Percentiles rank a stretch among this genome's conserved stretches.
Conservation (phyloP, 2,329 filamentous ascomycete genomes). For the Trichoderma cornu-damae region DNA sequence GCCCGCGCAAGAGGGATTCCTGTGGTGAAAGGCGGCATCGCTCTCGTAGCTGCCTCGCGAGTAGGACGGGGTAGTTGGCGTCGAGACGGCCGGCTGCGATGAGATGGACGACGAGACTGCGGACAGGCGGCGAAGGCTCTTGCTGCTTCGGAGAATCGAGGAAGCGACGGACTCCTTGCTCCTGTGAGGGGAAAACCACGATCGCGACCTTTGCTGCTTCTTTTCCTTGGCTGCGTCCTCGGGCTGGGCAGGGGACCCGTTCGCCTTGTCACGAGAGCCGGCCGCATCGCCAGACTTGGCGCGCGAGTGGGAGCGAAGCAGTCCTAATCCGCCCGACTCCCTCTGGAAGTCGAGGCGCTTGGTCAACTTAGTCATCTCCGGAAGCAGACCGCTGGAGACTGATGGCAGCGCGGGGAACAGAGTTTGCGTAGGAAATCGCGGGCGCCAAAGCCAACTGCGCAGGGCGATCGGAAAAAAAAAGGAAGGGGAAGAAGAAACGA, state of each 20-base stretch:
- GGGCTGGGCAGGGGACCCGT: neutral
- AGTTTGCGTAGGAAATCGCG: neutral
- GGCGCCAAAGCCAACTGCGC: constrained; percentile 15
- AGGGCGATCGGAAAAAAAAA: constrained; percentile 11
- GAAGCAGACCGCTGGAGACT: neutral
- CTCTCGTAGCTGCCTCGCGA: constrained; percentile 44
- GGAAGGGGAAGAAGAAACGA: neutral
- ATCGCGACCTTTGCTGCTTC: constrained; percentile 14
- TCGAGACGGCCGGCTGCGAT: neutral
- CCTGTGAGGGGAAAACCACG: constrained; percentile 18
- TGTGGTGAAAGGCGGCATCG: constrained; percentile 30
- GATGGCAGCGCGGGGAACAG: neutral
- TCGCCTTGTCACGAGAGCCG: neutral
- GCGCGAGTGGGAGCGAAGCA: constrained; percentile 7
- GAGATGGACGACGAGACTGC: constrained; percentile 9
- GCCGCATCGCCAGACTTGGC: neutral
- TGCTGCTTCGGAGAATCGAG: constrained; percentile 9
- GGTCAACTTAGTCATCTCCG: constrained; percentile 6
- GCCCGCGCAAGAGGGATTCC: constrained; percentile 17
- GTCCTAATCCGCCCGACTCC: constrained; percentile 1
- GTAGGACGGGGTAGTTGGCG: constrained; percentile 37
- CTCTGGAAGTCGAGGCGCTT: constrained; percentile 12
- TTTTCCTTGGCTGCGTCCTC: constrained; percentile 5
- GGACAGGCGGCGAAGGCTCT: constrained; percentile 13
- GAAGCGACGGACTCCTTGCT: constrained; percentile 17